These are phyloP conservation scores for Jaltomata sinuosa DNA, from an alignment of 257 asterid genomes.

Conservation along the genomic window DNA sequence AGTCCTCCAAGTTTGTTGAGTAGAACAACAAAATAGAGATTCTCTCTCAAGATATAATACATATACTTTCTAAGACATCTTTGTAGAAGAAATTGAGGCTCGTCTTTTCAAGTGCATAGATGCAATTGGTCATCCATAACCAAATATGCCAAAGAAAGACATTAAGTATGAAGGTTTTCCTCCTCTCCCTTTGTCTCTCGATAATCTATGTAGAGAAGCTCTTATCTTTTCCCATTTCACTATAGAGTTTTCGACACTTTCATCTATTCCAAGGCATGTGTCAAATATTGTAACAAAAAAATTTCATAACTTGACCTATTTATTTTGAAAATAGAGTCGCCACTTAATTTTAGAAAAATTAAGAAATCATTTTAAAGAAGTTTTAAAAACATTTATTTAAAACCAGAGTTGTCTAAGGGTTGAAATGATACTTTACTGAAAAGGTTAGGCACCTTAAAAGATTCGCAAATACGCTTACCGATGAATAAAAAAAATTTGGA, in stretches of 20 bases:
- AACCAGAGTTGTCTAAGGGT: too few species aligned
- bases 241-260: constrained; percentile 33
- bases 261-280: constrained; percentile 69
- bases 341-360: background rate
- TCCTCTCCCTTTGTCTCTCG: constrained; percentile 39
- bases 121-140: constrained; percentile 64
- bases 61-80: constrained; percentile 38
- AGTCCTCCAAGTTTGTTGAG: constrained; percentile 41
- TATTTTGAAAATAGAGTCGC: background rate
- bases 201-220: constrained; percentile 43
- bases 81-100: constrained; percentile 45
- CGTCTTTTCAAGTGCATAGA: constrained; percentile 58
- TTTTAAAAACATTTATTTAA: background rate
- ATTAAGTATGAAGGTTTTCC: constrained; percentile 52
- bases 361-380: background rate
- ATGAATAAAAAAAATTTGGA: too few species aligned
- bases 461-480: too few species aligned
- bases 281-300: constrained; percentile 33
- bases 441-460: too few species aligned
- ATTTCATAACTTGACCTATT: background rate
- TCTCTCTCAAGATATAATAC: constrained; percentile 45
- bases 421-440: too few species aligned
- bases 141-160: constrained; percentile 79
- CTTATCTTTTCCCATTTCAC: constrained; percentile 81
- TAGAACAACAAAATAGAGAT: constrained; percentile 36